phyloP scores from a whole-genome alignment of 2,329 filamentous ascomycete species.

The Thelonectria blattea region DNA sequence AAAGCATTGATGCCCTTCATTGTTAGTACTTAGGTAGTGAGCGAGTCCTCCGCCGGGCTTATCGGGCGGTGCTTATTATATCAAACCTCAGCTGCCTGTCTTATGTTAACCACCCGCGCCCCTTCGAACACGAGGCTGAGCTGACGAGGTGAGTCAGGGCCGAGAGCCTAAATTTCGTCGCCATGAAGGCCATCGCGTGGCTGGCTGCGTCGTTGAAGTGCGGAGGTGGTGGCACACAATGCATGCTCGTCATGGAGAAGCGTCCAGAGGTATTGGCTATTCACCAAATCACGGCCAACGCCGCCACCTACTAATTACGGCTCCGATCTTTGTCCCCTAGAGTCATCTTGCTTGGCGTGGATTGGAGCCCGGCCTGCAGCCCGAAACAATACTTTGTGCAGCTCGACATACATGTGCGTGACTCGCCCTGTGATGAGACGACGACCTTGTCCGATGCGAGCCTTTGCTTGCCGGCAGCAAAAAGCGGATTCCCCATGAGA shows the following conservation, averaged over 20 bases:
- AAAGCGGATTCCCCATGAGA: slow-evolving; percentile 17
- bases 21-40: too few relatives aligned
- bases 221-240: slow-evolving; percentile 18
- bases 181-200: background rate
- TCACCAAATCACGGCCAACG: background rate
- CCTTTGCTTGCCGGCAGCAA: slow-evolving; percentile 17
- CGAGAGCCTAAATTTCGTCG: background rate
- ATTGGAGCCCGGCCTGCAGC: slow-evolving; percentile 10
- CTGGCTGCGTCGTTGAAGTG: background rate
- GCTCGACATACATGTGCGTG: slow-evolving; percentile 16
- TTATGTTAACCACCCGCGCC: too few relatives aligned
- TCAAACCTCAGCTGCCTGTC: too few relatives aligned
- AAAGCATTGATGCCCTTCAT: background rate
- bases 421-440: slow-evolving; percentile 4
- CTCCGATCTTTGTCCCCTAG: slow-evolving; percentile 10
- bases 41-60: too few relatives aligned
- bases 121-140: background rate
- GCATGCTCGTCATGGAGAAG: slow-evolving; percentile 6
- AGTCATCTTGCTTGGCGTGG: slow-evolving; percentile 14
- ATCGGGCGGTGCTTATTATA: too few relatives aligned
- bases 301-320: slow-evolving; percentile 14
- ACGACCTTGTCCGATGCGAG: slow-evolving; percentile 7
- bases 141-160: background rate
- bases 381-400: slow-evolving; percentile 15
- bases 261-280: background rate